These are phyloP conservation scores for Plantago lanceolata DNA, from an alignment of 305 asterid species.

Conservation along the genomic window DNA sequence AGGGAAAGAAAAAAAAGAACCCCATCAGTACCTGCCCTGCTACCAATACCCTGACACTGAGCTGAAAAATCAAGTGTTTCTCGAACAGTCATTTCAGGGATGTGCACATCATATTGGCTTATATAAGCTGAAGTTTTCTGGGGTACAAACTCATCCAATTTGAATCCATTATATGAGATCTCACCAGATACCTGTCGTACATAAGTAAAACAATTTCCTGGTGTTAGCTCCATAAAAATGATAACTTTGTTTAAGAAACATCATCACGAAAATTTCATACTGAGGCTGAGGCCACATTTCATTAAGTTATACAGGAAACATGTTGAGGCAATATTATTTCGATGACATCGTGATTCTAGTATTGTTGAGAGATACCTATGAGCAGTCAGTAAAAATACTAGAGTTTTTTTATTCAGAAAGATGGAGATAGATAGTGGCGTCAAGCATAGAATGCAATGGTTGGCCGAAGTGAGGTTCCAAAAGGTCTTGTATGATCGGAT, in stretches of 20 bases:
- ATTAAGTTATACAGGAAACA: too few species aligned
- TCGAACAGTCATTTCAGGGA: constrained; percentile 39
- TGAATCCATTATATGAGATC: constrained; percentile 35
- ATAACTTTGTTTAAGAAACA: neutral
- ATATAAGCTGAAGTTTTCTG: constrained; percentile 41
- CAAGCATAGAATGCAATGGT: too few species aligned
- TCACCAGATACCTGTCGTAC: constrained; percentile 34
- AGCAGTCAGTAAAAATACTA: too few species aligned
- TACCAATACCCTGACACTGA: constrained; percentile 52
- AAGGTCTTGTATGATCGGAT: too few species aligned
- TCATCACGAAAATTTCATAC: too few species aligned
- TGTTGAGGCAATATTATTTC: neutral
- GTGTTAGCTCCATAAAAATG: neutral
- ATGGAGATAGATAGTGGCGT: too few species aligned
- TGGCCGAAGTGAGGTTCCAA: too few species aligned
- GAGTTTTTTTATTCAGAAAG: too few species aligned
- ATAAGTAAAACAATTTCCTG: neutral
- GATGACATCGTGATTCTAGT: neutral
- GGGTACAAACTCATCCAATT: constrained; percentile 34
- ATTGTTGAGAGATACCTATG: too few species aligned
- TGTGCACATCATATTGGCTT: constrained; percentile 38
- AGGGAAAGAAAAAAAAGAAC: neutral
- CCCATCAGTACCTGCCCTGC: constrained; percentile 44
- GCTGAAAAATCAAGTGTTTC: constrained; percentile 43
- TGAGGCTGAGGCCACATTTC: neutral